These are phyloP conservation scores for Sophora flavescens DNA, from an alignment of 306 rosid species.

Conservation along the genomic window DNA sequence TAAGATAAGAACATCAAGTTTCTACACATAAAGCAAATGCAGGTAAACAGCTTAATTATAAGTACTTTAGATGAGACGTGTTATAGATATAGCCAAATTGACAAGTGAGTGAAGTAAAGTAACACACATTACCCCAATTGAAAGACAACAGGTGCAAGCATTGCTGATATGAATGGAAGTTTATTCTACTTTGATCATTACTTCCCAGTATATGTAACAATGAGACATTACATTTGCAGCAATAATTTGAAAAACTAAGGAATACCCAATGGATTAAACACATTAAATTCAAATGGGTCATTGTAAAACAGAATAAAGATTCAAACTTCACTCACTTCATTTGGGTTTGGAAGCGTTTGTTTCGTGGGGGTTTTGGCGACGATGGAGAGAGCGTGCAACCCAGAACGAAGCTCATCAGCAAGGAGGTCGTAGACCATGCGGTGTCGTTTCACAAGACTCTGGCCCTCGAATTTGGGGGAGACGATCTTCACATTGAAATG, in stretches of 20 bases:
- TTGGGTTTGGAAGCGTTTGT: not conserved
- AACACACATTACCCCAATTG: not conserved
- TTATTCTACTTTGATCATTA: not conserved
- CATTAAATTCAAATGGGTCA: not conserved
- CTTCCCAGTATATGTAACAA: not conserved
- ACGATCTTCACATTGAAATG: conserved; percentile 85
- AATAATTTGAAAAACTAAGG: not conserved
- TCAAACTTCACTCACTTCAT: conserved; percentile 32
- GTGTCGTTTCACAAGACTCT: conserved; percentile 53
- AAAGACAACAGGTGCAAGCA: not conserved
- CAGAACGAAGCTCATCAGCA: conserved; percentile 47
- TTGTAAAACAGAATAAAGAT: not conserved
- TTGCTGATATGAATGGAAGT: not conserved
- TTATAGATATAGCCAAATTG: too few relatives aligned
- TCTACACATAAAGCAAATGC: not conserved
- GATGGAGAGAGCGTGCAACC: conserved; percentile 50
- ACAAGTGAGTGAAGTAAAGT: too few relatives aligned
- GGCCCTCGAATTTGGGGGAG: conserved; percentile 77
- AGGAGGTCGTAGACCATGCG: conserved; percentile 53
- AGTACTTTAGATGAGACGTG: too few relatives aligned
- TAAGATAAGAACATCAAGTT: conserved; percentile 18
- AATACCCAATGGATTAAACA: not conserved
- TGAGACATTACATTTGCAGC: not conserved
- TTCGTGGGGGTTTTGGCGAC: conserved; percentile 48
- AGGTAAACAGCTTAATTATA: not conserved